phyloP scores from a whole-genome alignment of 2,329 filamentous ascomycete species.

The Phoma sp. region DNA sequence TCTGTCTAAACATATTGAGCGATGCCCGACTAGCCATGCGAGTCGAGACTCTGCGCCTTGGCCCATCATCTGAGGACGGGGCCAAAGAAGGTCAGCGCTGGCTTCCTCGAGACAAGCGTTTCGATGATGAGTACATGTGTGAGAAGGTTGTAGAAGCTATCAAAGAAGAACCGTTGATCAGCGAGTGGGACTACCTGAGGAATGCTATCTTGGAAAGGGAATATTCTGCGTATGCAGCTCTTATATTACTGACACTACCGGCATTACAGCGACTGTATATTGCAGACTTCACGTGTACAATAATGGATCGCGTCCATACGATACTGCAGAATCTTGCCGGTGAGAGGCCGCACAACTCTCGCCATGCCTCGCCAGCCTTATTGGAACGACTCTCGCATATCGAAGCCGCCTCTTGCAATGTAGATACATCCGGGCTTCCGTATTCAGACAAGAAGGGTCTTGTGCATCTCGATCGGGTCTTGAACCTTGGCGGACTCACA shows the following conservation, averaged over 20 bases:
- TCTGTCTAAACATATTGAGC: constrained; percentile 31
- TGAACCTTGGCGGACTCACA: constrained; percentile 23
- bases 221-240: constrained; percentile 33
- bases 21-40: constrained; percentile 22
- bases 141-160: constrained; percentile 19
- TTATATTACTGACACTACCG: constrained; percentile 31
- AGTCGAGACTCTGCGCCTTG: constrained; percentile 30
- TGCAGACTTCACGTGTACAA: constrained; percentile 25
- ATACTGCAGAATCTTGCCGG: constrained; percentile 24
- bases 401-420: constrained; percentile 25
- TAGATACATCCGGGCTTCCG: constrained; percentile 24
- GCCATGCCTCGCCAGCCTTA: constrained; percentile 17
- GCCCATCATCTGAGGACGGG: constrained; percentile 20
- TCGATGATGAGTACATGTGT: constrained; percentile 21
- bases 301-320: constrained; percentile 25
- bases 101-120: constrained; percentile 21
- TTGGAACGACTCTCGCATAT: constrained; percentile 23
- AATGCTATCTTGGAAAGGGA: constrained; percentile 28
- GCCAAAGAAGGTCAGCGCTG: constrained; percentile 24
- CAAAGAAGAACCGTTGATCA: constrained; percentile 22
- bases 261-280: constrained; percentile 24
- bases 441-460: constrained; percentile 9
- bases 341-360: constrained; percentile 6
- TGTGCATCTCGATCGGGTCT: constrained; percentile 18
- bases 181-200: constrained; percentile 22